A percentile compares a stretch with the other conserved stretches of the same genome.
These are phyloP conservation scores for Verticillium longisporum DNA, from an alignment of 2,329 filamentous ascomycete genomes.

Conservation along the genomic window DNA sequence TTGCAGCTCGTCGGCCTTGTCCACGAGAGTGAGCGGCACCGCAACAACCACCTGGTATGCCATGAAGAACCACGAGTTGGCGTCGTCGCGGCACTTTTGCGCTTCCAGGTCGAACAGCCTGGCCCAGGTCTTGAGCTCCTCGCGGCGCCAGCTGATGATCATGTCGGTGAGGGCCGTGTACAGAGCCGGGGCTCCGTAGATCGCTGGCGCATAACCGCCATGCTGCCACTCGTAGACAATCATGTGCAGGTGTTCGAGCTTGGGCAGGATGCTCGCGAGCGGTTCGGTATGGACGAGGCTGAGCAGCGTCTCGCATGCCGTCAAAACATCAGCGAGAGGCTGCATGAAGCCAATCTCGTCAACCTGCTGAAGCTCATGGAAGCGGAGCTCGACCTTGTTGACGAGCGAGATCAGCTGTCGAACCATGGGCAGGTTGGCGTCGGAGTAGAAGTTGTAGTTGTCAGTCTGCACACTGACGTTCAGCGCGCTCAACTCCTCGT, in stretches of 20 bases:
- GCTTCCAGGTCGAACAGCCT: conserved; percentile 81
- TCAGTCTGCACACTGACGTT: conserved; percentile 25
- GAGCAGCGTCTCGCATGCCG: conserved; percentile 67
- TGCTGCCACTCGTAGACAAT: conserved; percentile 91
- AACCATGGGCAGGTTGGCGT: conserved; percentile 69
- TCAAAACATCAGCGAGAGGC: conserved; percentile 70
- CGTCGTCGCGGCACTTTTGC: conserved; percentile 67
- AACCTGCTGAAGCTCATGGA: conserved; percentile 60
- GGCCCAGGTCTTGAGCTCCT: conserved; percentile 90
- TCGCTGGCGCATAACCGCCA: conserved; percentile 74
- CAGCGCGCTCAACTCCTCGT: conserved; percentile 47
- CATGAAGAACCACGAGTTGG: conserved; percentile 92
- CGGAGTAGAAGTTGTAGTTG: conserved; percentile 83
- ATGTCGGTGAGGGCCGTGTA: conserved; percentile 75
- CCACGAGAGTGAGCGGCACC: conserved; percentile 60
- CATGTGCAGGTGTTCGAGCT: conserved; percentile 78
- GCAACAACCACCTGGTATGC: conserved; percentile 86
- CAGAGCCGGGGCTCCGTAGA: conserved; percentile 61
- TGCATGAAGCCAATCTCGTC: conserved; percentile 67
- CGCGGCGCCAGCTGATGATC: conserved; percentile 80
- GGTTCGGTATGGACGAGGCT: conserved; percentile 74
- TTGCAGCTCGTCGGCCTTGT: conserved; percentile 51
- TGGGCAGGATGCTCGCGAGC: conserved; percentile 77
- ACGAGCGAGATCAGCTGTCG: conserved; percentile 66
- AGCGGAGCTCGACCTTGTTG: conserved; percentile 62